These are phyloP conservation scores for Chaetomium olivaceum DNA, from an alignment of 2,329 filamentous ascomycete species.

Conservation along the genomic window DNA sequence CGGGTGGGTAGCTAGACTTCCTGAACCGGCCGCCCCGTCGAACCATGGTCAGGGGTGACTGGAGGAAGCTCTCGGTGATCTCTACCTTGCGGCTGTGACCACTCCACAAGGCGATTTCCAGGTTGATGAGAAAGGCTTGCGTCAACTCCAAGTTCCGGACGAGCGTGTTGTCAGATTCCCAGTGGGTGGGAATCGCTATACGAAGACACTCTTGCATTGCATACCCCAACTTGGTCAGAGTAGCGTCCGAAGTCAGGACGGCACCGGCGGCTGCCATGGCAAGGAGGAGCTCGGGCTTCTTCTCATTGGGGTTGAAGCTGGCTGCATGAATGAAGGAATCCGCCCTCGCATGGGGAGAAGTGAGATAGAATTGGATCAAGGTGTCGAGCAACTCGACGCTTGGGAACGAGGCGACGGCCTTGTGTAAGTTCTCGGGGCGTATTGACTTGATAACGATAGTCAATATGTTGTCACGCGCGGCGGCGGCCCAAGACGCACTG, in stretches of 20 bases:
- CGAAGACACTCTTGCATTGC: slow-evolving; percentile 15
- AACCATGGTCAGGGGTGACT: slow-evolving; percentile 12
- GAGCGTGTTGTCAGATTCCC: slow-evolving; percentile 9
- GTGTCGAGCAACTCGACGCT: slow-evolving; percentile 12
- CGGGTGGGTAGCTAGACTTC: slow-evolving; percentile 6
- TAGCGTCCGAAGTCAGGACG: slow-evolving; percentile 3
- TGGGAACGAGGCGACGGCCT: neutral
- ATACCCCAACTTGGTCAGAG: slow-evolving; percentile 6
- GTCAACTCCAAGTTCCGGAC: slow-evolving; percentile 5
- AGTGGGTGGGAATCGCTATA: neutral
- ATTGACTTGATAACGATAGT: neutral
- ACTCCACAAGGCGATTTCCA: slow-evolving; percentile 11
- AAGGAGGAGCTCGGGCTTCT: slow-evolving; percentile 10
- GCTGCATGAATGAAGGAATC: slow-evolving; percentile 15
- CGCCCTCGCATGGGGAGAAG: neutral
- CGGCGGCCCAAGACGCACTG: neutral
- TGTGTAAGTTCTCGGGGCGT: neutral
- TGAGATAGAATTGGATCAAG: slow-evolving; percentile 13
- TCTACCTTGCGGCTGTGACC: slow-evolving; percentile 14
- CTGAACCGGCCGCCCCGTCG: slow-evolving; percentile 10
- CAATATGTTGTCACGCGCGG: neutral
- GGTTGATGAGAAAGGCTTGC: slow-evolving; percentile 11
- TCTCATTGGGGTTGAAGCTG: slow-evolving; percentile 10
- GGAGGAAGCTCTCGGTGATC: slow-evolving; percentile 17
- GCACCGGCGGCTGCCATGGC: slow-evolving; percentile 13